Evolutionary conservation across 176 grass and related monocot species (phyloP).

Genomic region (Triticum aestivum): IWGSC_CS_RefSeq_v2.1 NC_057806.1:54743709-54744208

Average conservation of each 20-base stretch:
- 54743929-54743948: background rate
- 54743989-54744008: background rate
- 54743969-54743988: background rate
- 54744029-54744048: conserved; percentile 11
- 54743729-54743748: conserved; percentile 75
- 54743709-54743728: conserved; percentile 88
- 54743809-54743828: conserved; percentile 50
- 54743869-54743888: conserved; percentile 87
- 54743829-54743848: conserved; percentile 39
- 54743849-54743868: conserved; percentile 91
- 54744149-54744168: conserved; percentile 28
- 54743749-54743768: conserved; percentile 54
- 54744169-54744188: background rate
- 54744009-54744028: background rate
- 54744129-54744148: conserved; percentile 40
- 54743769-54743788: background rate
- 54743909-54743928: conserved; percentile 41
- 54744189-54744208: background rate
- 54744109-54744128: conserved; percentile 26
- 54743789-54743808: conserved; percentile 55
- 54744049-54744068: background rate
- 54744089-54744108: conserved; percentile 27
- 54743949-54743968: conserved; percentile 4
- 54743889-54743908: conserved; percentile 92
- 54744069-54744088: background rate